Evolutionary conservation across 148 eudicot species (phyloP).

Genomic region (Arctostaphylos glauca): DNA sequence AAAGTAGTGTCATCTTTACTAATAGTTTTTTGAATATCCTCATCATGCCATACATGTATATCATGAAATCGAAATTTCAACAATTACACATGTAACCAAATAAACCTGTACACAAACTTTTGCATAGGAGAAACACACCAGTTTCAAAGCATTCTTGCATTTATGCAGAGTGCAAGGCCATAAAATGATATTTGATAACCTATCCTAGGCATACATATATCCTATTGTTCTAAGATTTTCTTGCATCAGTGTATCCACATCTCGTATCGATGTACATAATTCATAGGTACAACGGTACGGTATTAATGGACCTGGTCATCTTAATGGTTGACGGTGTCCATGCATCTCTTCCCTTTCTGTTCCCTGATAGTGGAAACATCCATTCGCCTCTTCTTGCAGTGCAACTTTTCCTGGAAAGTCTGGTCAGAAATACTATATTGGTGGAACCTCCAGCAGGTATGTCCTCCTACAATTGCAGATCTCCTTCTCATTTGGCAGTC

Average conservation of each 20-base stretch:
- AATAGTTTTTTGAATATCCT: neutral
- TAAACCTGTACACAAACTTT: neutral
- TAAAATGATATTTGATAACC: neutral
- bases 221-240: neutral
- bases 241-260: neutral
- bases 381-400: too few species aligned
- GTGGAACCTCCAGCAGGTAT: too few species aligned
- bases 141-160: neutral
- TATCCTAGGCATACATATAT: neutral
- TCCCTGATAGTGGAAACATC: too few species aligned
- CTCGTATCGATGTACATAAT: neutral
- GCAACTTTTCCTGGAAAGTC: too few species aligned
- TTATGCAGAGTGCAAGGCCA: neutral
- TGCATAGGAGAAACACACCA: neutral
- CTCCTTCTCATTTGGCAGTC: too few species aligned
- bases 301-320: neutral
- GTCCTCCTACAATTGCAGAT: too few species aligned
- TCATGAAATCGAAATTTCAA: neutral
- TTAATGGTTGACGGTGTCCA: neutral
- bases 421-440: too few species aligned
- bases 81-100: too few species aligned
- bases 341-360: too few species aligned
- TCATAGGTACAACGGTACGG: neutral
- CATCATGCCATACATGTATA: neutral
- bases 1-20: neutral